Evolutionary conservation across 2,329 filamentous ascomycete genomes (phyloP), one percentile per base, ranked within the genome.

Genomic region (Nigrospora oryzae): DNA sequence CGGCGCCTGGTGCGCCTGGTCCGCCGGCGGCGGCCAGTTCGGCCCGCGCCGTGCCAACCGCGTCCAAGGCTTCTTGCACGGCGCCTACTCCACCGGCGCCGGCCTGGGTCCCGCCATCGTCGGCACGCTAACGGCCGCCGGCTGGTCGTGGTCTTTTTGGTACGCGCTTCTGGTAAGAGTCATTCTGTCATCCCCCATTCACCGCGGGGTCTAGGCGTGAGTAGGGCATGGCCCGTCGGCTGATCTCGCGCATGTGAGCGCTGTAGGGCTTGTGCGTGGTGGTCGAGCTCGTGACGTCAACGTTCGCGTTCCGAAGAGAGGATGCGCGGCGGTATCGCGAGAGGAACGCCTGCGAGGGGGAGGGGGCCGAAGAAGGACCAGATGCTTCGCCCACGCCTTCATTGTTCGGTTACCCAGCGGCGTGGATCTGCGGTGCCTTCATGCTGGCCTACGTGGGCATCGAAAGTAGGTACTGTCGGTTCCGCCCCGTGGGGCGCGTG

Each of bases 1-100:
- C 49, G 67, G 63, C 2, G 64, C 64, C 11, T 70, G 66, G 61
- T 70, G 66, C 42, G 66, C 69, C 1, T 72, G 68, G 68, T 67
- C 66, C 1, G 68, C 61, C 0, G 61, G 53, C 3, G 57, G 69
- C 55, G 51, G 59, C 3, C 62, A 59, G 32, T 11, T 28, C 32
- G 16, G 31, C 39, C 13, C 41, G 30, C 32, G 11, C 4, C 8
- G 16, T 14, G 63, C 64, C n/a, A 70, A 68, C 47, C 56, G 59
- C 1, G 55, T 66, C 3, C 61, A 62, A 15, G 67, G 67, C 0
- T 46, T 70, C 36, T 45, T 70, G 47, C 67, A 70, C 46, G 67
- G 67, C 1, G 59, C 60, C 13, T 70, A 59, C 40, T 65, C 62
- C 3, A 49, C 60, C 2, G 67, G 67, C 1, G 67, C 63, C 0